These are phyloP conservation scores for Penicillium ucsense DNA, from an alignment of 495 filamentous ascomycete species.

Conservation along the genomic window DNA sequence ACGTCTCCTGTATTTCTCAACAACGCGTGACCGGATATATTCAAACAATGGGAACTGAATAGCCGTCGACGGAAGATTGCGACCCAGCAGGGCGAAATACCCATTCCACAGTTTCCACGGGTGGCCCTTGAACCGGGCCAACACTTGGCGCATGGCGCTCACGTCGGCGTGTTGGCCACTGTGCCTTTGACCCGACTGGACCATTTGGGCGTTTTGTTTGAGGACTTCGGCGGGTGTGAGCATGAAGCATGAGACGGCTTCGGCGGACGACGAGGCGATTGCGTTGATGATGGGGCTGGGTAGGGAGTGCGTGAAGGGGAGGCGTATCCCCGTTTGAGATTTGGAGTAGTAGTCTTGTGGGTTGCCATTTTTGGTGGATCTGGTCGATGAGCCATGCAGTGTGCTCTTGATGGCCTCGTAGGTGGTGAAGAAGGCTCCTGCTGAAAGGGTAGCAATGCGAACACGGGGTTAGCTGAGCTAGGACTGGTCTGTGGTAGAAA, in stretches of 20 bases:
- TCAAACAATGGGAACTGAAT: constrained; percentile 87
- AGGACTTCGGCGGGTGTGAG: constrained; percentile 85
- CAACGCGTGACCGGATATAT: constrained; percentile 39
- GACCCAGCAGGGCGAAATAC: constrained; percentile 65
- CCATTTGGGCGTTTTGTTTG: constrained; percentile 87
- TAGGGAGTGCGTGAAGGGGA: constrained; percentile 28
- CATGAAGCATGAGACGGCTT: constrained; percentile 74
- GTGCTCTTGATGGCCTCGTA: constrained; percentile 67
- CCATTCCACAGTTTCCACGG: constrained; percentile 63
- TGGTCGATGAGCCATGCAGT: constrained; percentile 32
- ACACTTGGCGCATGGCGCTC: constrained; percentile 41
- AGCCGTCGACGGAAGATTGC: constrained; percentile 80
- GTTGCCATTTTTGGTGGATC: constrained; percentile 23
- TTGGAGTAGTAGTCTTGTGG: background rate
- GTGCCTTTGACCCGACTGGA: constrained; percentile 8
- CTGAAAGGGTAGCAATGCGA: constrained; percentile 23
- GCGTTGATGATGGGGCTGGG: constrained; percentile 59
- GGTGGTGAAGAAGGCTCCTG: constrained; percentile 82
- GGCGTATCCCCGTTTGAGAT: constrained; percentile 21
- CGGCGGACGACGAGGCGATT: constrained; percentile 60
- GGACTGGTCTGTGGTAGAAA: no score
- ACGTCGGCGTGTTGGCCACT: background rate
- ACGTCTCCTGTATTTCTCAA: constrained; percentile 20
- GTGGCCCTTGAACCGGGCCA: constrained; percentile 43
- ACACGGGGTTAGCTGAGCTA: no score